Conservation (phyloP, 768 basidiomycete species). For the Boletus huronensis region DNA sequence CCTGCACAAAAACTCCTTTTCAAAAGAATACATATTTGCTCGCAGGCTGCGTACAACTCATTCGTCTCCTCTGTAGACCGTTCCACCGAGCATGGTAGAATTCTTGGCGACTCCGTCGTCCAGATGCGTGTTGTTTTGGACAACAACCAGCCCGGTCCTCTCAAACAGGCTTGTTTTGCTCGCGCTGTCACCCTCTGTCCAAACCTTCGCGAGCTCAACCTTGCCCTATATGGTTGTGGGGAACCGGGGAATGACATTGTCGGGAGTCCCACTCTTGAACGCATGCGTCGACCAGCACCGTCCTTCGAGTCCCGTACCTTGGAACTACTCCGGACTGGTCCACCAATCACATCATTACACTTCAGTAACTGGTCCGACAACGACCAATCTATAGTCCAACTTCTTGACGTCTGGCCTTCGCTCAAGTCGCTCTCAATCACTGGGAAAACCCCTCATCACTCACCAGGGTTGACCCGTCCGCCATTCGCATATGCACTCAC, state of each 20-base stretch:
- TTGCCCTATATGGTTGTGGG: conserved; percentile 58
- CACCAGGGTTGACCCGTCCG: conserved; percentile 34
- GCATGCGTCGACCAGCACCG: conserved; percentile 49
- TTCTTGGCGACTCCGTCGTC: conserved; percentile 51
- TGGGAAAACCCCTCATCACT: conserved; percentile 53
- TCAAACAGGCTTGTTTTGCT: conserved; percentile 56
- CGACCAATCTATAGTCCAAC: conserved; percentile 50
- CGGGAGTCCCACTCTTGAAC: conserved; percentile 43
- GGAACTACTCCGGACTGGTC: conserved; percentile 50
- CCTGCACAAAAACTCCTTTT: conserved; percentile 65
- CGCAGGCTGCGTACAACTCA: conserved; percentile 49
- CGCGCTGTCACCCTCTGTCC: conserved; percentile 57
- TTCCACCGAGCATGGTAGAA: conserved; percentile 43
- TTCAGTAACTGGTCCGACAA: conserved; percentile 75
- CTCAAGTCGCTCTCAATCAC: conserved; percentile 54
- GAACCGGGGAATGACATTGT: conserved; percentile 49
- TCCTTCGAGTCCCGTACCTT: conserved; percentile 53
- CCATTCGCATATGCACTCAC: conserved; percentile 47
- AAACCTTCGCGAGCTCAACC: conserved; percentile 50
- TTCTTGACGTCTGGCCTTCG: conserved; percentile 61
- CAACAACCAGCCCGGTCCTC: conserved; percentile 59
- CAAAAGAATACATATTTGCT: conserved; percentile 50
- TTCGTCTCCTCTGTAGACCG: conserved; percentile 52
- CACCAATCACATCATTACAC: conserved; percentile 47
- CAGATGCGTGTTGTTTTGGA: conserved; percentile 58